Conservation (phyloP, 1,284 basidiomycete species). For the Fomitopsis palustris region DNA sequence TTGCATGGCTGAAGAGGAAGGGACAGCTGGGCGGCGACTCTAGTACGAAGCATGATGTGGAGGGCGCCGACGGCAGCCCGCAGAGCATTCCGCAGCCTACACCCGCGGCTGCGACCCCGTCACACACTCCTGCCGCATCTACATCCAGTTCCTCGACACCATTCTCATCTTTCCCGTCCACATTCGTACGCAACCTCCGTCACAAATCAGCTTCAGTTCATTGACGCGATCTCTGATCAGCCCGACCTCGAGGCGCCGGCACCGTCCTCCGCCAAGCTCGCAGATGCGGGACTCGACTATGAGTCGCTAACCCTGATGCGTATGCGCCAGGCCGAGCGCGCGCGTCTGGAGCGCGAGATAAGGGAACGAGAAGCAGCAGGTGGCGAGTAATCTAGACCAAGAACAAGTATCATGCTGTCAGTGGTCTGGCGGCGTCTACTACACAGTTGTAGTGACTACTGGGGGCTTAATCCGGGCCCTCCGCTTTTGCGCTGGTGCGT, state of each 20-base stretch:
- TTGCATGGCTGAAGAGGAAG: conserved; percentile 72
- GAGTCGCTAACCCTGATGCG: conserved; percentile 81
- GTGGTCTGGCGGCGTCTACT: no score
- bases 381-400: background rate
- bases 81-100: background rate
- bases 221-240: conserved; percentile 16
- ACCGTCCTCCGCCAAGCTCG: conserved; percentile 15
- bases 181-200: conserved; percentile 43
- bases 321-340: conserved; percentile 76
- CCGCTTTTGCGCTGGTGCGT: no score
- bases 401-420: background rate
- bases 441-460: no score
- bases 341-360: conserved; percentile 74
- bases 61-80: no score
- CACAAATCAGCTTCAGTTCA: background rate
- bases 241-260: conserved; percentile 18
- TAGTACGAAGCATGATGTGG: background rate
- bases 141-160: conserved; percentile 7
- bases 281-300: conserved; percentile 56
- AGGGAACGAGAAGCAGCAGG: conserved; percentile 54
- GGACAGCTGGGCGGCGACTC: conserved; percentile 46
- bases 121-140: background rate
- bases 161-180: conserved; percentile 48
- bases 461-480: no score
- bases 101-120: background rate